Conservation (phyloP, 2,329 filamentous ascomycete genomes). For the Colletotrichum falcatum region DNA sequence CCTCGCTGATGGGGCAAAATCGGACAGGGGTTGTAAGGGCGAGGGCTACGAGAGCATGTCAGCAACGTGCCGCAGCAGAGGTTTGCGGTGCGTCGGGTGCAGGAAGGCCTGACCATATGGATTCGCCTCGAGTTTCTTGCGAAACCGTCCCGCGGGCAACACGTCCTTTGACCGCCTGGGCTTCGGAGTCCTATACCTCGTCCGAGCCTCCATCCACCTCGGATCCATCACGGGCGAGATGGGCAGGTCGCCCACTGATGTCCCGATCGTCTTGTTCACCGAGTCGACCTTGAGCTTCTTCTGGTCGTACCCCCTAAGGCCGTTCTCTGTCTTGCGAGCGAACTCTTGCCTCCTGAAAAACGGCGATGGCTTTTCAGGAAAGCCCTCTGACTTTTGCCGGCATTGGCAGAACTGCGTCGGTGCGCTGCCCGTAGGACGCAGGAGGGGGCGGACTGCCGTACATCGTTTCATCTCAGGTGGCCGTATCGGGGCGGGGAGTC, state of each 20-base stretch:
- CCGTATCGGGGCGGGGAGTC: not conserved
- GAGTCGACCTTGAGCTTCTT: conserved; percentile 52
- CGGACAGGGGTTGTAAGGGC: conserved; percentile 72
- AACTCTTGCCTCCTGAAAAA: conserved; percentile 12
- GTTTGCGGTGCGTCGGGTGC: not conserved
- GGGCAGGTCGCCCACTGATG: conserved; percentile 60
- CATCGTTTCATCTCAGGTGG: not conserved
- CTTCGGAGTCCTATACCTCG: conserved; percentile 54
- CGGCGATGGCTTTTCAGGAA: not conserved
- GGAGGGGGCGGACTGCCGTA: not conserved
- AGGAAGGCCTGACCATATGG: conserved; percentile 66
- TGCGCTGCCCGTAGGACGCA: not conserved
- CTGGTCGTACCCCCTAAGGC: conserved; percentile 48
- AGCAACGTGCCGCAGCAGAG: conserved; percentile 7
- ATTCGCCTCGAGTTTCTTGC: conserved; percentile 70
- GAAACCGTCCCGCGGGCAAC: conserved; percentile 58
- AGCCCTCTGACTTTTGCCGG: conserved; percentile 26
- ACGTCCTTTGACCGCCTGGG: conserved; percentile 46
- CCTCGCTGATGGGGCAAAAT: conserved; percentile 62
- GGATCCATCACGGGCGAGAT: conserved; percentile 68
- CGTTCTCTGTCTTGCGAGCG: conserved; percentile 47
- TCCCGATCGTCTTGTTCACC: conserved; percentile 58
- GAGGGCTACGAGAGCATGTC: conserved; percentile 58
- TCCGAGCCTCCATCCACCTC: conserved; percentile 58
- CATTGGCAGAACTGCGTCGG: conserved; percentile 28